A percentile compares a stretch with the other conserved stretches of the same genome.
These are phyloP conservation scores for Acanthamoeba polyphaga DNA, from an alignment of 208 protist species.

Conservation along the genomic window DNA sequence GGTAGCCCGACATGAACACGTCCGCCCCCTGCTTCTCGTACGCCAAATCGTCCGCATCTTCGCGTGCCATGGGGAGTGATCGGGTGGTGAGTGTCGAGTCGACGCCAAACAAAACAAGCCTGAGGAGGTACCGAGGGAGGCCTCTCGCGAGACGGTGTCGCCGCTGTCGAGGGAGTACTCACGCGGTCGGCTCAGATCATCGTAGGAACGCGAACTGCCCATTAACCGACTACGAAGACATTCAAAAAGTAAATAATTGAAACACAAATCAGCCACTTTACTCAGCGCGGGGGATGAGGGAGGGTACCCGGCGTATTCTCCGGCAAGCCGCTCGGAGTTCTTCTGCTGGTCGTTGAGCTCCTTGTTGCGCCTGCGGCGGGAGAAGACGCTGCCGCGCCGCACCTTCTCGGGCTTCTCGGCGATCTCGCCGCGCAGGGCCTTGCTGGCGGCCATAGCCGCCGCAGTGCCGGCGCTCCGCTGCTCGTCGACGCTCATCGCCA, in stretches of 20 bases:
- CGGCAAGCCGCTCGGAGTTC: not conserved
- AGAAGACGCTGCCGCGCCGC: not conserved
- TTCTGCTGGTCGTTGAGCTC: not conserved
- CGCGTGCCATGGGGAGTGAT: too few relatives aligned
- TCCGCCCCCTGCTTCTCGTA: not conserved
- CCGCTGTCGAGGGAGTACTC: not conserved
- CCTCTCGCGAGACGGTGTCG: not conserved
- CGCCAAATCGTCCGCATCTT: too few relatives aligned
- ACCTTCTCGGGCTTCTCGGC: not conserved
- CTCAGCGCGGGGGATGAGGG: too few relatives aligned
- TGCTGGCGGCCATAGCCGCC: not conserved
- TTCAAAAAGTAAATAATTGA: not conserved
- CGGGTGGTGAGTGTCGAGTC: too few relatives aligned
- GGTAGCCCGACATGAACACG: conserved; percentile 4
- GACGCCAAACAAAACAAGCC: not conserved
- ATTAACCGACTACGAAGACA: not conserved
- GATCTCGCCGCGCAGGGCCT: not conserved
- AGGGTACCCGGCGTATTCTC: too few relatives aligned
- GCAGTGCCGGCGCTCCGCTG: not conserved
- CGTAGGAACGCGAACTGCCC: not conserved
- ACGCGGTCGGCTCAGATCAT: not conserved
- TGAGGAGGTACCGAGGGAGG: not conserved
- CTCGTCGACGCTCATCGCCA: not conserved
- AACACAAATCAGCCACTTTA: not conserved
- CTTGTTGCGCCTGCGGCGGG: not conserved